phyloP scores from a whole-genome alignment of 345 rosid genomes.

The Ceriops tagal region DNA sequence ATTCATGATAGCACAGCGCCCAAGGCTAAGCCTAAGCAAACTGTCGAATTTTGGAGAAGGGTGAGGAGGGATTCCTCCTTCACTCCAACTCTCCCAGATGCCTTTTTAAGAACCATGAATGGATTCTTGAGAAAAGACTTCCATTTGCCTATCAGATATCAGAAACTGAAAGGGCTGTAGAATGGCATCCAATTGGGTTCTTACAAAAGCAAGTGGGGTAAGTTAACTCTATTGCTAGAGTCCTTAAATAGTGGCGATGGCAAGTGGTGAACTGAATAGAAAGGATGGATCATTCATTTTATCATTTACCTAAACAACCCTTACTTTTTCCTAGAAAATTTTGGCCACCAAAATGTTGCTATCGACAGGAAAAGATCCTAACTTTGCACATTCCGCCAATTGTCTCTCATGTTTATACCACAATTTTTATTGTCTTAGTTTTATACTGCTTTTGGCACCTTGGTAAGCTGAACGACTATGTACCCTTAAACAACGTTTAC shows the following conservation, averaged over 20 bases:
- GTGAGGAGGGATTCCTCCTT: constrained; percentile 11
- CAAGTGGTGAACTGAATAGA: constrained; percentile 2
- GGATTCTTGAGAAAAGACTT: constrained; percentile 26
- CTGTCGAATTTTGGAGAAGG: constrained; percentile 34
- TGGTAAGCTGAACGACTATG: no score
- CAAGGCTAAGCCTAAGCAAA: constrained; percentile 38
- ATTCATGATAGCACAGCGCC: constrained; percentile 8
- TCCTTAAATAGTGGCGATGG: constrained; percentile 46
- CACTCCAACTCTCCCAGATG: constrained; percentile 19
- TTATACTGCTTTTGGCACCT: no score
- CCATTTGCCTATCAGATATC: constrained; percentile 33
- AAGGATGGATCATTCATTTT: neutral
- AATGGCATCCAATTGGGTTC: constrained; percentile 24
- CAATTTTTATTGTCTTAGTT: no score
- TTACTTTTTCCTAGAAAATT: constrained; percentile 11
- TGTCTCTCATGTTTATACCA: no score
- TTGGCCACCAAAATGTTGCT: constrained; percentile 20
- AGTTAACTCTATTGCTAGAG: constrained; percentile 16
- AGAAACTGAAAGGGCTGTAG: constrained; percentile 29
- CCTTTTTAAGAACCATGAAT: constrained; percentile 36
- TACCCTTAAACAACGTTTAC: no score
- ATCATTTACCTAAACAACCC: constrained; percentile 21
- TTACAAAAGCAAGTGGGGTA: constrained; percentile 31
- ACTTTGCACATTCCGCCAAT: constrained; percentile 11
- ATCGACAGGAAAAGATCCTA: constrained; percentile 20